Evolutionary conservation across 805 yeast species (phyloP).

Genomic region (Kazachstania bromeliacearum): DNA sequence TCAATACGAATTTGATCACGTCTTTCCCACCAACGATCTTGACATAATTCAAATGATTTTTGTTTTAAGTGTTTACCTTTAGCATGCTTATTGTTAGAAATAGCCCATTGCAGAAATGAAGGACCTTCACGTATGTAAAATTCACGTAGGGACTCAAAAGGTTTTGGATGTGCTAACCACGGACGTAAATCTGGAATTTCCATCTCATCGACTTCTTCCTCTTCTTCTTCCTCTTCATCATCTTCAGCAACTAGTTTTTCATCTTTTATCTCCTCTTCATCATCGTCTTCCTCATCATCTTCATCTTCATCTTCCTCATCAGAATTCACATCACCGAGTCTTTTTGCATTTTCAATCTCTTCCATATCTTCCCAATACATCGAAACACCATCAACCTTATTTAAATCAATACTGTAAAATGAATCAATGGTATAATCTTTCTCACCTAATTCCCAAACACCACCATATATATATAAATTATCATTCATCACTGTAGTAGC

Average conservation of each 20-base stretch:
- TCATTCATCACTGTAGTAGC: conserved; percentile 80
- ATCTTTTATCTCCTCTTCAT: conserved; percentile 41
- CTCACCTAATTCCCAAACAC: conserved; percentile 83
- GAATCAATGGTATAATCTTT: conserved; percentile 78
- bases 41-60: conserved; percentile 82
- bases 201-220: conserved; percentile 48
- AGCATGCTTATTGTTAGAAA: conserved; percentile 72
- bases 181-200: conserved; percentile 87
- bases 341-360: conserved; percentile 40
- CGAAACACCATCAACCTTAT: conserved; percentile 77
- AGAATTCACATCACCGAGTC: conserved; percentile 46
- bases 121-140: conserved; percentile 85
- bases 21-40: conserved; percentile 98
- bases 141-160: conserved; percentile 75
- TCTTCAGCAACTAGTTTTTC: conserved; percentile 37
- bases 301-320: conserved; percentile 60
- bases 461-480: conserved; percentile 75
- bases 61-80: conserved; percentile 86
- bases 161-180: conserved; percentile 95
- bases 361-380: conserved; percentile 83
- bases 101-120: conserved; percentile 85
- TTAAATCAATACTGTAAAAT: conserved; percentile 76
- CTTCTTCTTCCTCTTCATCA: conserved; percentile 62
- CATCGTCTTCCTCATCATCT: conserved; percentile 61
- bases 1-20: conserved; percentile 82